Evolutionary conservation across 768 basidiomycete genomes (phyloP), one percentile per base, ranked within the genome.

Genomic region (Boletellus ananas): DNA sequence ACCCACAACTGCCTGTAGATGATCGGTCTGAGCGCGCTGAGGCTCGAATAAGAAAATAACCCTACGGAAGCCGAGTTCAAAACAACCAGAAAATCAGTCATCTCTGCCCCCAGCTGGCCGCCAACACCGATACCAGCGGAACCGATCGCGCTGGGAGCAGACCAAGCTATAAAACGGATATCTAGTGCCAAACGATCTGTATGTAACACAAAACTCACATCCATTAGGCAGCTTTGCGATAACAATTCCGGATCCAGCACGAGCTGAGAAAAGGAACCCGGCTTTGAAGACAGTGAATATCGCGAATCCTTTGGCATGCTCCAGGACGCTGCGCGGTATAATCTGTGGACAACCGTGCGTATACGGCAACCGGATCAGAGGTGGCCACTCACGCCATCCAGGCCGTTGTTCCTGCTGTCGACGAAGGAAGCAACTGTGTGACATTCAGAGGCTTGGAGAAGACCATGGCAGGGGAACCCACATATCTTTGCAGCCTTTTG

Each of bases 101-200:
- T 80, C 66, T 92, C 88, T 41, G 87, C 87, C 18, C 89, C 89
- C 17, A 79, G 76, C 60, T 91, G 89, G 17, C 86, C 82, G 17
- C 95, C 96, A 4, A 94, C 73, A 0, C 95, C 95, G 5, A 94
- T 63, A 0, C 95, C 95, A 13, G 87, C 95, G 3, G 90, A 85
- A 21, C 94, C 94, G 39, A 99, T 95, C 3, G 95, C 96, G 63
- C 87, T 89, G 3, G 96, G 96, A 17, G 94, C 84, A 33, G 90
- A 91, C 94, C 94, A 99, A 34, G 80, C 88, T 93, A 49, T 85
- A 92, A 36, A 77, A 81, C 86, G 37, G 37, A 50, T 6, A 52
- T 21, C 42, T 11, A 25, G 29, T 31, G 23, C 51, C 47, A 42
- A 25, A 42, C 13, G 27, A 38, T 35, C 31, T 39, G 16, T 20